Evolutionary conservation across 106 monocot genomes (phyloP).

Genomic region (Ottelia alismoides): DNA sequence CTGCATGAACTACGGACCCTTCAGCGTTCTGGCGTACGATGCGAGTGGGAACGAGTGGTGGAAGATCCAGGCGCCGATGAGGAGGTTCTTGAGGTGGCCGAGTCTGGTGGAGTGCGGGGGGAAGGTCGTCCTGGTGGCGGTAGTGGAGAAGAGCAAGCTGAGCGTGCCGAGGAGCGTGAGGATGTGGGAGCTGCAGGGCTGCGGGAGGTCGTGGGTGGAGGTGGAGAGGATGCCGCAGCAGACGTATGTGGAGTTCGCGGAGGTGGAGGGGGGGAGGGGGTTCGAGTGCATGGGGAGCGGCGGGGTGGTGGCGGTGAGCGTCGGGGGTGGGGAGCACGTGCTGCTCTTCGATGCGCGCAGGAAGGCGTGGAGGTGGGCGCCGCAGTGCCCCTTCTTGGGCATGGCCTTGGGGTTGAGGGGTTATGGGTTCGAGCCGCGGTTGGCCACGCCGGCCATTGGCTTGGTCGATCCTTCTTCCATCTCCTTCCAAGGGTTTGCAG

Average conservation of each 20-base stretch:
- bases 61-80: conserved; percentile 84
- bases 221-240: conserved; percentile 63
- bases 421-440: conserved; percentile 60
- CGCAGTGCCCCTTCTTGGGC: conserved; percentile 40
- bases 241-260: conserved; percentile 33
- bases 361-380: conserved; percentile 71
- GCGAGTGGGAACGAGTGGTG: conserved; percentile 34
- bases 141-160: conserved; percentile 69
- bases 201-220: conserved; percentile 39
- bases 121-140: conserved; percentile 34
- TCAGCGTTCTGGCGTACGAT: conserved; percentile 55
- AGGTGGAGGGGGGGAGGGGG: conserved; percentile 48
- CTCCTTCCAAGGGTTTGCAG: conserved; percentile 16
- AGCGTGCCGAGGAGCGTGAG: conserved; percentile 49
- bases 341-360: conserved; percentile 28
- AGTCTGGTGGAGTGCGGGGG: conserved; percentile 29
- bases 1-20: conserved; percentile 79
- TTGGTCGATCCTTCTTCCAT: conserved; percentile 31
- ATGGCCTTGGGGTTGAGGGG: conserved; percentile 32
- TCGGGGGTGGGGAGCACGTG: conserved; percentile 11
- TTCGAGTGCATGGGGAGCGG: conserved; percentile 68
- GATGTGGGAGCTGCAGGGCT: conserved; percentile 40
- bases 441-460: conserved; percentile 71
- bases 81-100: conserved; percentile 66
- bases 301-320: conserved; percentile 30